Evolutionary conservation across 164 flowering plant species (phyloP), one percentile per base, ranked within the genome.

Genomic region (Kalanchoe fedtschenkoi): DNA sequence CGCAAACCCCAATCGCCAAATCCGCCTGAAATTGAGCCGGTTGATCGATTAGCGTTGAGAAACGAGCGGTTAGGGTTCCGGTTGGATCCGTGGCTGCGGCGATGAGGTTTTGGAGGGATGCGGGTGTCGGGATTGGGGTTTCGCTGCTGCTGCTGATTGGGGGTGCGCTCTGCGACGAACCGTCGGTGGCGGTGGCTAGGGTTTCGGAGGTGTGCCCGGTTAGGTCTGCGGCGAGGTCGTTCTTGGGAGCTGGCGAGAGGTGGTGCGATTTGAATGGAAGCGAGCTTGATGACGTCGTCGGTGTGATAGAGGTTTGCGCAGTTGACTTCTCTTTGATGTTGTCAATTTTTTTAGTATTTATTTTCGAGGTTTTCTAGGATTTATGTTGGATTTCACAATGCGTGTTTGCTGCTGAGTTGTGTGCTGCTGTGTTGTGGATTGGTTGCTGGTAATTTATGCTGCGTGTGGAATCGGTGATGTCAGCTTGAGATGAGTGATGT

Each of bases 291-390:
- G 57, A 55, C 46, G 44, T 63, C 39, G 24, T 58, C 42, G 72
- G 71, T 37, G 75, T 74, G 22, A 71, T 65, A 33, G 80, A 77
- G 86, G 83, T 79, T 66, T 61, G 68, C 44, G 17, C 6, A 24
- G 47, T 32, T 35, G 35, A 30, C 43, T 29, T 6, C 4, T 32
- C 13, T 46, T 3, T 32, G 15, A 11, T 44, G 26, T 16, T 44
- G 26, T 16, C 35, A 19, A 19, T n/a, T 35, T 51, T 53, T n/a
- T n/a, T n/a, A n/a, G n/a, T n/a, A 16, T 21, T 34, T 6, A 3
- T 8, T 56, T 19, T 41, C 26, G 32, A 5, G 2, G 51, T 38
- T 39, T 14, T 21, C 7, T 67, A 17, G 11, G 56, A 22, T 47
- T 47, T 43, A 24, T 22, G 54, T 13, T 9, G 22, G 54, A 22